These are phyloP conservation scores for Candida alai DNA, from an alignment of 805 yeast genomes.

Conservation along the genomic window DNA sequence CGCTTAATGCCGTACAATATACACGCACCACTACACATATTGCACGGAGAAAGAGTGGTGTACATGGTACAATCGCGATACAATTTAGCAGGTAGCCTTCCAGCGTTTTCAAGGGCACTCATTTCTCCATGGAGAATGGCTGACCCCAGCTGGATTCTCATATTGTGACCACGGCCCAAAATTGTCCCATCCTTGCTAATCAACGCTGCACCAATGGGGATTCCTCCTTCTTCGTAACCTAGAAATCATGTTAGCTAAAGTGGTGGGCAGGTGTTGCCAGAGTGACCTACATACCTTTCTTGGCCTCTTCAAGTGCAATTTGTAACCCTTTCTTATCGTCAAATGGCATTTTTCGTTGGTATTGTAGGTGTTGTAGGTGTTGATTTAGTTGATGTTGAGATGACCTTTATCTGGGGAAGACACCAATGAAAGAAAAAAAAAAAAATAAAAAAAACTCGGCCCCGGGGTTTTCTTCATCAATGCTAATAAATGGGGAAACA, in stretches of 20 bases:
- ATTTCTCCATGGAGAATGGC: constrained; percentile 92
- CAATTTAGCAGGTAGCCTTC: constrained; percentile 73
- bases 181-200: constrained; percentile 73
- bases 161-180: constrained; percentile 86
- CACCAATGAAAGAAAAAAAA: too few species aligned
- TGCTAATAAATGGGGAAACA: too few species aligned
- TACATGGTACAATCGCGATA: constrained; percentile 88
- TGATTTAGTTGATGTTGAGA: too few species aligned
- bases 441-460: too few species aligned
- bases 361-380: too few species aligned
- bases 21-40: constrained; percentile 95
- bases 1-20: constrained; percentile 83
- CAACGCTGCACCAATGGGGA: constrained; percentile 81
- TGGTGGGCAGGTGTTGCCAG: constrained; percentile 13
- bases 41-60: constrained; percentile 89
- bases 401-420: too few species aligned
- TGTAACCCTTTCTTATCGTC: constrained; percentile 66
- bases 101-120: constrained; percentile 84
- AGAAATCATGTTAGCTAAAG: constrained; percentile 2
- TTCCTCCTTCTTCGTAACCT: constrained; percentile 83
- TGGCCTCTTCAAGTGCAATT: constrained; percentile 72
- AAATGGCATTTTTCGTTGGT: constrained; percentile 16
- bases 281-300: constrained; percentile 36
- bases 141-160: constrained; percentile 80
- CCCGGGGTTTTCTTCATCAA: too few species aligned